phyloP scores from a whole-genome alignment of 1,284 basidiomycete genomes.

The Papiliotrema fonsecae region DNA sequence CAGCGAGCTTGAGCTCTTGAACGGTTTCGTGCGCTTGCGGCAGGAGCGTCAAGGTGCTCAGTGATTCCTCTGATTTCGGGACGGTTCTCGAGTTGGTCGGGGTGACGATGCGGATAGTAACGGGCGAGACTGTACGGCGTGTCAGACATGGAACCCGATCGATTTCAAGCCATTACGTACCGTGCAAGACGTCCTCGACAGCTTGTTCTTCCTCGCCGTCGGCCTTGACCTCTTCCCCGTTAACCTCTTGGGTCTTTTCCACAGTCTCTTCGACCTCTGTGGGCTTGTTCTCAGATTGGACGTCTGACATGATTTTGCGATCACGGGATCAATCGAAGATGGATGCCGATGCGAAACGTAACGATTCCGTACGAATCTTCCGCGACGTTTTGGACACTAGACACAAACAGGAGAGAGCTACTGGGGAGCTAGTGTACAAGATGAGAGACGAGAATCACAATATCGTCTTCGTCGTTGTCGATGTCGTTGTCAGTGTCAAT shows the following conservation, averaged over 20 bases:
- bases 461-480: too few species aligned
- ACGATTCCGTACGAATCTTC: too few species aligned
- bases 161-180: too few species aligned
- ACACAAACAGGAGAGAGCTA: too few species aligned
- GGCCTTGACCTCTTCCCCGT: neutral
- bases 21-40: conserved; percentile 45
- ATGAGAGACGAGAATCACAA: too few species aligned
- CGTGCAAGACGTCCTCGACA: neutral
- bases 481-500: too few species aligned
- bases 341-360: too few species aligned
- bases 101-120: conserved; percentile 40
- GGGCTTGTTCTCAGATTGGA: neutral
- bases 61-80: conserved; percentile 30
- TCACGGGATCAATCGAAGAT: too few species aligned
- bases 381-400: too few species aligned
- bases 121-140: conserved; percentile 22
- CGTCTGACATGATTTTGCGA: neutral
- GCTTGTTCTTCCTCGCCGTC: neutral
- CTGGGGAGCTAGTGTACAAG: too few species aligned
- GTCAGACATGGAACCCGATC: too few species aligned
- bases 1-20: conserved; percentile 47
- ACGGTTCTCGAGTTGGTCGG: conserved; percentile 42
- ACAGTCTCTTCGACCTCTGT: neutral
- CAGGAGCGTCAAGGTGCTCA: conserved; percentile 33
- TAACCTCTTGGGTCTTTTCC: neutral